These are phyloP conservation scores for Teratosphaeria nubilosa DNA, from an alignment of 2,329 filamentous ascomycete genomes.

Conservation along the genomic window DNA sequence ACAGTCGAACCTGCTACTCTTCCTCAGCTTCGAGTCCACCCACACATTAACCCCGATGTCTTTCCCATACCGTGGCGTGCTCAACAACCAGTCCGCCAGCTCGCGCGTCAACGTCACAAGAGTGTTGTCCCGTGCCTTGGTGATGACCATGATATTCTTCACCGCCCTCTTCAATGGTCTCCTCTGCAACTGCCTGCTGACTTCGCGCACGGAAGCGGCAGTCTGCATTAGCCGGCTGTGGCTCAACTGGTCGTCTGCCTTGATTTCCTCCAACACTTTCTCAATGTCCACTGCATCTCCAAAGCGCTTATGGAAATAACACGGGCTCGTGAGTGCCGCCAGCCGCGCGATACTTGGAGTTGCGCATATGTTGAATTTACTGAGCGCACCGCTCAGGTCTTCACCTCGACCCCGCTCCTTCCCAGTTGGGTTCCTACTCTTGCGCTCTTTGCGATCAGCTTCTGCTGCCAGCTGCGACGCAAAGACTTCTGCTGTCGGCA, in stretches of 20 bases:
- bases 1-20: slow-evolving; percentile 79
- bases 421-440: slow-evolving; percentile 9
- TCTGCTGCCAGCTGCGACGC: slow-evolving; percentile 20
- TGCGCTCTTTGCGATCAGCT: slow-evolving; percentile 17
- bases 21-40: slow-evolving; percentile 88
- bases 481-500: slow-evolving; percentile 22
- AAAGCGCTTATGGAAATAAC: slow-evolving; percentile 96
- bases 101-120: slow-evolving; percentile 83
- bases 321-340: slow-evolving; percentile 74
- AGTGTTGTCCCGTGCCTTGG: slow-evolving; percentile 91
- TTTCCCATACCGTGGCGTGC: slow-evolving; percentile 78
- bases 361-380: slow-evolving; percentile 18
- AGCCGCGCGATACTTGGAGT: slow-evolving; percentile 35
- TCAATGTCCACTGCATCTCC: slow-evolving; percentile 93
- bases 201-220: slow-evolving; percentile 86
- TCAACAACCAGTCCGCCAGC: slow-evolving; percentile 76
- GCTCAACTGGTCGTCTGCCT: slow-evolving; percentile 76
- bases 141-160: slow-evolving; percentile 94
- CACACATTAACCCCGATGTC: slow-evolving; percentile 93
- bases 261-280: slow-evolving; percentile 89
- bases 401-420: slow-evolving; percentile 11
- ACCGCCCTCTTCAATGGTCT: slow-evolving; percentile 80
- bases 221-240: slow-evolving; percentile 93
- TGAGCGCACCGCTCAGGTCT: slow-evolving; percentile 16
- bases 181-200: slow-evolving; percentile 71